Evolutionary conservation across 371 early-diverging fungal genomes (phyloP).

Genomic region (Actinomucor elegans): DNA sequence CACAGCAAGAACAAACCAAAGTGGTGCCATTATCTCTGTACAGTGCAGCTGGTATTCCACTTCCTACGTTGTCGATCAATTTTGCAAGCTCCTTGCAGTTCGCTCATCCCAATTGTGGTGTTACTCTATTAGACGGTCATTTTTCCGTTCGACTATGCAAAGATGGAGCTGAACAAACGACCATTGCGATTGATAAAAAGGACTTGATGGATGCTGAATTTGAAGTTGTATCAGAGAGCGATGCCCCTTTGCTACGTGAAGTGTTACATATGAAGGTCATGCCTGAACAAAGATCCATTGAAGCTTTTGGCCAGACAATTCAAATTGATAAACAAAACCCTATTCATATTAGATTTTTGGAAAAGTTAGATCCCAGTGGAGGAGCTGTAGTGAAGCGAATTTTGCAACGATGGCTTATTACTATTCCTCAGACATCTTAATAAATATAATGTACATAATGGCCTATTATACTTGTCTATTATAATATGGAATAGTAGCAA

Average conservation of each 20-base stretch:
- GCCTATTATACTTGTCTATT: too few relatives aligned
- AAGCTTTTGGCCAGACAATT: constrained; percentile 33
- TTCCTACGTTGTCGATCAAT: constrained; percentile 61
- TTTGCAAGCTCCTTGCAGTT: constrained; percentile 49
- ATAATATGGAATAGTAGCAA: too few relatives aligned
- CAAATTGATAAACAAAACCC: constrained; percentile 36
- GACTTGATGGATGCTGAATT: constrained; percentile 46
- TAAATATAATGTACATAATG: too few relatives aligned
- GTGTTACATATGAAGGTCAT: constrained; percentile 48
- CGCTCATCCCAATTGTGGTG: constrained; percentile 60
- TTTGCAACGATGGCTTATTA: constrained; percentile 52
- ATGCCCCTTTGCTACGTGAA: constrained; percentile 30
- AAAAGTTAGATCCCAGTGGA: constrained; percentile 54
- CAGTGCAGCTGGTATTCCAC: constrained; percentile 44
- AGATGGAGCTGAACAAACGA: constrained; percentile 42
- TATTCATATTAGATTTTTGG: constrained; percentile 56
- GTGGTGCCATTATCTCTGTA: constrained; percentile 23
- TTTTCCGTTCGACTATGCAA: constrained; percentile 54
- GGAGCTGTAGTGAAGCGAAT: constrained; percentile 59
- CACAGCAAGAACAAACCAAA: constrained; percentile 13
- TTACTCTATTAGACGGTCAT: constrained; percentile 49
- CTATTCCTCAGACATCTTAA: constrained; percentile 9
- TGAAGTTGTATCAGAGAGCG: constrained; percentile 43
- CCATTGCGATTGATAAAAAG: constrained; percentile 51
- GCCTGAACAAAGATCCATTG: constrained; percentile 17